Evolutionary conservation across 2,329 filamentous ascomycete species (phyloP).

Genomic region (Ophiocordyceps unilateralis): DNA sequence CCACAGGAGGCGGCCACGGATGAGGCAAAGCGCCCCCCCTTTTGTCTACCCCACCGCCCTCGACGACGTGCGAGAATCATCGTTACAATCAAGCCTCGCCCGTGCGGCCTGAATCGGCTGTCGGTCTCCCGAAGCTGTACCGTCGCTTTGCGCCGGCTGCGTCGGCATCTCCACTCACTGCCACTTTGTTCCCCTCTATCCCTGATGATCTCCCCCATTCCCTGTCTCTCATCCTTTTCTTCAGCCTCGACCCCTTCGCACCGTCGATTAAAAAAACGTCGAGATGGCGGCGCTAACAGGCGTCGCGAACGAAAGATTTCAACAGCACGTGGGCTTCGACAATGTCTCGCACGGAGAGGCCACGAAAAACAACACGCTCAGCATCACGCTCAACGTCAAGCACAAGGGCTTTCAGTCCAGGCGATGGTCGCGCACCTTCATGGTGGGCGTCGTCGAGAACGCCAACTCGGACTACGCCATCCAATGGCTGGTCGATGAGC

Average conservation of each 20-base stretch:
- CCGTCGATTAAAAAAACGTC: neutral
- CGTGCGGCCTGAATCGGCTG: too few species aligned
- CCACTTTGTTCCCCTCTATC: neutral
- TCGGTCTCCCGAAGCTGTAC: neutral
- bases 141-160: neutral
- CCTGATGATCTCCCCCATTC: neutral
- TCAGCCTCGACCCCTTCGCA: neutral
- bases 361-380: slow-evolving; percentile 42
- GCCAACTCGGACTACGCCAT: slow-evolving; percentile 84
- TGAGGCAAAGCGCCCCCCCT: neutral
- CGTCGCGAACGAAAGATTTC: slow-evolving; percentile 30
- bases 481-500: slow-evolving; percentile 80
- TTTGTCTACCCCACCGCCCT: neutral
- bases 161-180: neutral
- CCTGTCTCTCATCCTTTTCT: slow-evolving; percentile 1
- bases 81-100: too few species aligned
- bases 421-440: slow-evolving; percentile 69
- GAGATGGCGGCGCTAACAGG: slow-evolving; percentile 27
- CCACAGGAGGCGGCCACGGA: neutral
- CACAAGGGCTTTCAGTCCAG: slow-evolving; percentile 74
- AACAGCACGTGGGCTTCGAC: slow-evolving; percentile 42
- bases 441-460: slow-evolving; percentile 82
- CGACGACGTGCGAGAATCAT: neutral
- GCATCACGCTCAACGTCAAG: slow-evolving; percentile 68
- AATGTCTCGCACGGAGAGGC: slow-evolving; percentile 40